Evolutionary conservation across 192 early-diverging fungal genomes (phyloP), one percentile per base, ranked within the genome.

Genomic region (Coemansia sp.): DNA sequence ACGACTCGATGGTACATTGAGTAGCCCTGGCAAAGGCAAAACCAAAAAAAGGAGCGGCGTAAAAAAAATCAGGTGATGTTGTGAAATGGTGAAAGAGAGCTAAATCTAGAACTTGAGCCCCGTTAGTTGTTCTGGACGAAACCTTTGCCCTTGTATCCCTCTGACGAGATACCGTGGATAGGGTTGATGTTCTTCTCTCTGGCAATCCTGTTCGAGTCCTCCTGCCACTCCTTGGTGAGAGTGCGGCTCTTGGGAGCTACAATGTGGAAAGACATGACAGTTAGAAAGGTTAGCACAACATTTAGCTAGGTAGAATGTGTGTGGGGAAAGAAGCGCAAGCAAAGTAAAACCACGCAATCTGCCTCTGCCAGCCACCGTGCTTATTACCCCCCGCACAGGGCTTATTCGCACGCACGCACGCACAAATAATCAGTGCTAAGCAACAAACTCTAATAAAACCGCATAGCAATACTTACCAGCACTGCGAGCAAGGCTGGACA

Each of bases 171-270:
- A 86, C 91, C 92, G 64, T 85, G 68, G 77, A 91, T 91, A 59
- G 92, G 92, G 78, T 94, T 91, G 69, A 85, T 85, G 72, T 92
- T 94, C 64, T 89, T 84, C 72, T 84, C 77, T 68, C 75, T 84
- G 69, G 88, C 79, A 68, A 87, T 86, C 72, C 89, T 87, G 87
- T 91, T 92, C 69, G 90, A 85, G 48, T 90, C 91, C 81, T 92
- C 89, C 78, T 94, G 86, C 92, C 92, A 94, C 85, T 94, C 90
- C 87, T 88, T 90, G 86, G 62, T 90, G 68, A 88, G 75, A 55
- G 91, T 94, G 58, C 64, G 73, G 48, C 87, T 89, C 68, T 81
- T 86, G 66, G 87, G 87, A 51, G 79, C 76, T 80, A 87, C 89
- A 89, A 63, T 55, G 21, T 63, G 15, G n/a, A 48, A 48, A 69